Conservation (phyloP, 192 early-diverging fungal genomes). For the Entomortierella beljakovae region DNA sequence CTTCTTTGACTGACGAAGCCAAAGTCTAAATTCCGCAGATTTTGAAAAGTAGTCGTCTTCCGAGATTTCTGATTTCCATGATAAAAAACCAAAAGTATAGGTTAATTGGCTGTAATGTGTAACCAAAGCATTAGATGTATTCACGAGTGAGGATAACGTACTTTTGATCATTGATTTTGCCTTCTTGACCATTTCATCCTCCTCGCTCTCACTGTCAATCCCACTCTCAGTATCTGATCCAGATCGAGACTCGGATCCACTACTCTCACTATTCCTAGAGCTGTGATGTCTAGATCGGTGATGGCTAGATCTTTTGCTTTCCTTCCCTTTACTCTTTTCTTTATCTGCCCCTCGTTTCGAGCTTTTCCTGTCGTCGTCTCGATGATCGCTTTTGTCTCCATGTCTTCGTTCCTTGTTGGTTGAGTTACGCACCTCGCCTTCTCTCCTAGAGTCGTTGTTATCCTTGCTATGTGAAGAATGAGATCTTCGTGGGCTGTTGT, state of each 20-base stretch:
- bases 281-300: neutral
- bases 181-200: slow-evolving; percentile 46
- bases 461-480: neutral
- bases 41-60: slow-evolving; percentile 85
- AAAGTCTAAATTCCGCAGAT: slow-evolving; percentile 83
- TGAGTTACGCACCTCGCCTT: neutral
- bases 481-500: slow-evolving; percentile 4
- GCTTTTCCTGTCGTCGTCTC: slow-evolving; percentile 7
- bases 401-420: neutral
- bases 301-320: slow-evolving; percentile 5
- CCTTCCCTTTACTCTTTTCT: slow-evolving; percentile 9
- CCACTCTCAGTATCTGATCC: slow-evolving; percentile 8
- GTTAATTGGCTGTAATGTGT: neutral
- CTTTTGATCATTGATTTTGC: slow-evolving; percentile 52
- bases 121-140: no score
- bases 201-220: slow-evolving; percentile 27
- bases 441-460: no score
- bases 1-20: slow-evolving; percentile 79
- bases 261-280: neutral
- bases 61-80: slow-evolving; percentile 56
- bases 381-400: no score
- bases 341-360: slow-evolving; percentile 16
- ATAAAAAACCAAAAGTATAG: neutral
- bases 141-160: no score
- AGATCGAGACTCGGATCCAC: neutral